These are phyloP conservation scores for Geotrichum histeridarum DNA, from an alignment of 1,139 yeast species.

Conservation along the genomic window DNA sequence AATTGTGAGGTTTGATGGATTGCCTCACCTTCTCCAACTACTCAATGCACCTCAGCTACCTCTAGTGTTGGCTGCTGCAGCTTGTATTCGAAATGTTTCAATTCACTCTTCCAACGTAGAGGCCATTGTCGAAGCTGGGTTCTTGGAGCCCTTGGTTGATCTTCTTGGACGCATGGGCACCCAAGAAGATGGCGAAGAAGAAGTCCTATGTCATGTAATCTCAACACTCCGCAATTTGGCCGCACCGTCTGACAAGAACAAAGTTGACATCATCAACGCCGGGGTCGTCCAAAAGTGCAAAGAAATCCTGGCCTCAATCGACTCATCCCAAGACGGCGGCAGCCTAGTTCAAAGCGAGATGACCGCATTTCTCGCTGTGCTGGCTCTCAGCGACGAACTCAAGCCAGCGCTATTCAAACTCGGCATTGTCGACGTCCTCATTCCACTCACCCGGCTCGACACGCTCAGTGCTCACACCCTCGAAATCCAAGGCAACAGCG, in stretches of 20 bases:
- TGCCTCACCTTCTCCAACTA: slow-evolving; percentile 85
- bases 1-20: slow-evolving; percentile 81
- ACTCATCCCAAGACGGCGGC: slow-evolving; percentile 38
- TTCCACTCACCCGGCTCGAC: slow-evolving; percentile 81
- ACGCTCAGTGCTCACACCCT: slow-evolving; percentile 44
- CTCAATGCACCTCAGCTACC: slow-evolving; percentile 90
- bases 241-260: slow-evolving; percentile 88
- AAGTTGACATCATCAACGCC: slow-evolving; percentile 86
- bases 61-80: slow-evolving; percentile 90
- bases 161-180: slow-evolving; percentile 80
- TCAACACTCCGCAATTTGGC: slow-evolving; percentile 93
- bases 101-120: slow-evolving; percentile 96
- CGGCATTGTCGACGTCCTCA: slow-evolving; percentile 80
- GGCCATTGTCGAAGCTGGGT: slow-evolving; percentile 94
- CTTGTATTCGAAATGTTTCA: slow-evolving; percentile 93
- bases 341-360: slow-evolving; percentile 78
- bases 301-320: slow-evolving; percentile 78
- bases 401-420: slow-evolving; percentile 79
- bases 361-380: slow-evolving; percentile 93
- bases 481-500: slow-evolving; percentile 97
- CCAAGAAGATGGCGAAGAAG: slow-evolving; percentile 45
- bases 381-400: slow-evolving; percentile 92
- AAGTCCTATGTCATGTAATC: slow-evolving; percentile 96
- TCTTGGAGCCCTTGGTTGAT: slow-evolving; percentile 81
- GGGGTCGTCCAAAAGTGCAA: slow-evolving; percentile 95